Evolutionary conservation across 768 basidiomycete species (phyloP), one percentile per base, ranked within the genome.

Genomic region (Podaxis mareebaensis): DNA sequence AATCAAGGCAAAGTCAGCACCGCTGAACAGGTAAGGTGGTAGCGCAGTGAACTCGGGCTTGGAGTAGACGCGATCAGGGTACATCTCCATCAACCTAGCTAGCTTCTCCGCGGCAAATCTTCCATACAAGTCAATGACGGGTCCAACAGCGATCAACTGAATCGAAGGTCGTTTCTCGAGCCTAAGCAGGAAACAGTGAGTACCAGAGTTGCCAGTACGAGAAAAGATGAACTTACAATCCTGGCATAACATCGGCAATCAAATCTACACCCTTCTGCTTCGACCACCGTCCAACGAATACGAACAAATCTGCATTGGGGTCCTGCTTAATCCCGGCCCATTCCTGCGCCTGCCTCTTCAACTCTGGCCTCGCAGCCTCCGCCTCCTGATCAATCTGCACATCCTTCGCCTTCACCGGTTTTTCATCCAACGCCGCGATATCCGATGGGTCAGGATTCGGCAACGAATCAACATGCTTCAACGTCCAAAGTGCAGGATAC

Each of bases 221-320:
- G 46, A 30, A 54, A 17, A 58, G 67, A 24, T 40, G 54, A 12
- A 83, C 91, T 69, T 71, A 92, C 88, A 97, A 71, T 3, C 85
- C 83, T 24, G 95, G 95, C 92, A 97, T 92, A 66, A 97, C 89
- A 75, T 97, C 95, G 8, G 95, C 95, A 67, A 97, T 97, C 48
- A 97, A 79, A 77, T 97, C 95, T n/a, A 97, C 94, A 76, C 92
- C 95, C 76, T 97, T 97, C 75, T 97, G 95, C 75, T 96, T 97
- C 4, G 95, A 97, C 95, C 95, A 97, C 66, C 95, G 90, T 72
- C 95, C 95, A 66, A 97, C 95, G 75, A 97, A 96, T 66, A 97
- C 95, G 72, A 97, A 96, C 53, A 97, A 74, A 73, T 96, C 93
- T 1, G 94, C 87, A 44, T 92, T 79, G 1, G 95, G 90, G 70